phyloP scores from a whole-genome alignment of 2,329 filamentous ascomycete species.

The Cercospora citrullina region DNA sequence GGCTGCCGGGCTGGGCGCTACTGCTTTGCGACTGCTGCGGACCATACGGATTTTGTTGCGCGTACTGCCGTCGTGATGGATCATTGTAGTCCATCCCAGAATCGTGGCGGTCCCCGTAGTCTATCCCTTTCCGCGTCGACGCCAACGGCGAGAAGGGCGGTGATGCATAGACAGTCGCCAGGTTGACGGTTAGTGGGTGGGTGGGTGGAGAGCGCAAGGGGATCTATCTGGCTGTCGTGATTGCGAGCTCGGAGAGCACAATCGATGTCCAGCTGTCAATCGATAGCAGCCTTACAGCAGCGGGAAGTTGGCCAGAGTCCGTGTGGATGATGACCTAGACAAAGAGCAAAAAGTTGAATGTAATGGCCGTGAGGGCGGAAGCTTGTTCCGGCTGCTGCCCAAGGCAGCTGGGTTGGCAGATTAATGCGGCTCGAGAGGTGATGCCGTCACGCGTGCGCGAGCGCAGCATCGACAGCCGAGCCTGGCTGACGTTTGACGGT shows the following conservation, averaged over 20 bases:
- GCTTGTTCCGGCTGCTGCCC: slow-evolving; percentile 29
- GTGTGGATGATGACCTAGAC: slow-evolving; percentile 18
- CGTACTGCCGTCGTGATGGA: slow-evolving; percentile 39
- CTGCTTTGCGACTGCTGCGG: slow-evolving; percentile 31
- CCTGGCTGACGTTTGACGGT: background rate
- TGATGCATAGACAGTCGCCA: slow-evolving; percentile 38
- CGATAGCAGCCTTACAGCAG: background rate
- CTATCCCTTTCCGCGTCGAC: slow-evolving; percentile 31
- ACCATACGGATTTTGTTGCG: slow-evolving; percentile 33
- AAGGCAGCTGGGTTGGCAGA: slow-evolving; percentile 25
- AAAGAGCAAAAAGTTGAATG: slow-evolving; percentile 22
- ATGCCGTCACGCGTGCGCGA: slow-evolving; percentile 12
- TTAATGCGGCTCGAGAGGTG: slow-evolving; percentile 14
- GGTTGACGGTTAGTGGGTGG: slow-evolving; percentile 25
- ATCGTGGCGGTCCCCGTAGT: slow-evolving; percentile 24
- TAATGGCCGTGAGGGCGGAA: slow-evolving; percentile 25
- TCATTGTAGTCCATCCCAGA: slow-evolving; percentile 41
- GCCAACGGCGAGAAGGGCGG: slow-evolving; percentile 37
- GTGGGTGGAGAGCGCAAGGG: slow-evolving; percentile 7
- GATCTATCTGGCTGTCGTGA: background rate
- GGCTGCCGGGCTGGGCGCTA: slow-evolving; percentile 40
- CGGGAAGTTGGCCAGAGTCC: slow-evolving; percentile 14
- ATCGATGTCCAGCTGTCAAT: slow-evolving; percentile 11
- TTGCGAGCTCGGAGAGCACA: background rate
- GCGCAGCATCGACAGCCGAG: slow-evolving; percentile 3